phyloP scores from a whole-genome alignment of 2,329 filamentous ascomycete genomes.

The Penicillium sp. region DNA sequence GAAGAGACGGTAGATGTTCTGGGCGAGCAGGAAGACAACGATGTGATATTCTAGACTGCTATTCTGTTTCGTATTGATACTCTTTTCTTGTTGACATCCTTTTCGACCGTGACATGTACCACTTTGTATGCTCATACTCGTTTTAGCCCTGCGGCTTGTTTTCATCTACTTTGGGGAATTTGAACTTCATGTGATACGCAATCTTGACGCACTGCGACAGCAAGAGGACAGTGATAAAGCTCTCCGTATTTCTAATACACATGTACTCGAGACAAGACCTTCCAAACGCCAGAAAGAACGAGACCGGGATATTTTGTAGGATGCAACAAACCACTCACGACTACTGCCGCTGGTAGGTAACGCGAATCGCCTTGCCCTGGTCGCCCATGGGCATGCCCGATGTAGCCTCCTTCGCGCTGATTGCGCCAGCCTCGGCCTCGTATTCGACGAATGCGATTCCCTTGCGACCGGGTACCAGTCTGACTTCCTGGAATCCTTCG shows the following conservation, averaged over 20 bases:
- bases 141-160: slow-evolving; percentile 2
- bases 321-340: slow-evolving; percentile 12
- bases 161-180: slow-evolving; percentile 11
- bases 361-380: slow-evolving; percentile 76
- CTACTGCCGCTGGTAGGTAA: slow-evolving; percentile 86
- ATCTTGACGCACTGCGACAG: background rate
- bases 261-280: slow-evolving; percentile 18
- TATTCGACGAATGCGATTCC: slow-evolving; percentile 98
- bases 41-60: slow-evolving; percentile 71
- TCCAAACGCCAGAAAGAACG: slow-evolving; percentile 31
- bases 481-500: slow-evolving; percentile 90
- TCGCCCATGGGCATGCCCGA: slow-evolving; percentile 77
- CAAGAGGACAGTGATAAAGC: background rate
- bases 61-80: slow-evolving; percentile 21
- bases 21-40: slow-evolving; percentile 72
- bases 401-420: slow-evolving; percentile 89
- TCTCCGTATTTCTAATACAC: slow-evolving; percentile 16
- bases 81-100: slow-evolving; percentile 11
- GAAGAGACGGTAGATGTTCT: slow-evolving; percentile 62
- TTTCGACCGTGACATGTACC: slow-evolving; percentile 10
- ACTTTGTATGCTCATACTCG: slow-evolving; percentile 9
- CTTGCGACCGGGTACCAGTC: slow-evolving; percentile 78
- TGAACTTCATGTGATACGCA: slow-evolving; percentile 6
- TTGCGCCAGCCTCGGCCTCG: slow-evolving; percentile 82
- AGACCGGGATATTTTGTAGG: slow-evolving; percentile 17